Conservation (phyloP, 768 basidiomycete species). For the Mrakia gelida region DNA sequence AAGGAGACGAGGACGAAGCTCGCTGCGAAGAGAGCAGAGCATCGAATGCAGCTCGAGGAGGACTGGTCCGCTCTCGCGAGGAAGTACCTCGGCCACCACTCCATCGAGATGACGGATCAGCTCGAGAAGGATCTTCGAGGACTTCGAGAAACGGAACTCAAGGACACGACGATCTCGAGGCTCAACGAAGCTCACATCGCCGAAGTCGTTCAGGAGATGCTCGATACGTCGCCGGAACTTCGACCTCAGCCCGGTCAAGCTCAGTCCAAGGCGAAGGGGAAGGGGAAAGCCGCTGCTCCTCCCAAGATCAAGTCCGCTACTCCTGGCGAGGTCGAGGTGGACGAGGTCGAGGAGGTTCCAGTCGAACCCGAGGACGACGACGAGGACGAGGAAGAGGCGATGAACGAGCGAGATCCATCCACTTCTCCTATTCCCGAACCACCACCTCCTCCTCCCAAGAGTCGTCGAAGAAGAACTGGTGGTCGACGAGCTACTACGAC, state of each 20-base stretch:
- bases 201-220: constrained; percentile 15
- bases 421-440: too few species aligned
- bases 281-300: background rate
- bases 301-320: background rate
- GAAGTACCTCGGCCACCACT: background rate
- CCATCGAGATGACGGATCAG: background rate
- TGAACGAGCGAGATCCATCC: background rate
- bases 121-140: constrained; percentile 19
- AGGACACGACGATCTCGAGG: background rate
- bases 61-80: constrained; percentile 21
- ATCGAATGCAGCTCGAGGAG: constrained; percentile 22
- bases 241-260: background rate
- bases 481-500: background rate
- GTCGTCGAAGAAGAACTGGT: too few species aligned
- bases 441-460: too few species aligned
- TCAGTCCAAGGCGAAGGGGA: too few species aligned
- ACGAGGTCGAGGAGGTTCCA: background rate
- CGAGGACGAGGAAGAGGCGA: background rate
- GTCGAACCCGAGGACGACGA: background rate
- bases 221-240: constrained; percentile 2
- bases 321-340: background rate
- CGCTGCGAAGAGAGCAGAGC: constrained; percentile 15
- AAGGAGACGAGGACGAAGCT: background rate
- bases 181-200: constrained; percentile 21
- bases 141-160: constrained; percentile 1